Evolutionary conservation across 148 eudicot species (phyloP).

Genomic region (Rhododendron vialii): DNA sequence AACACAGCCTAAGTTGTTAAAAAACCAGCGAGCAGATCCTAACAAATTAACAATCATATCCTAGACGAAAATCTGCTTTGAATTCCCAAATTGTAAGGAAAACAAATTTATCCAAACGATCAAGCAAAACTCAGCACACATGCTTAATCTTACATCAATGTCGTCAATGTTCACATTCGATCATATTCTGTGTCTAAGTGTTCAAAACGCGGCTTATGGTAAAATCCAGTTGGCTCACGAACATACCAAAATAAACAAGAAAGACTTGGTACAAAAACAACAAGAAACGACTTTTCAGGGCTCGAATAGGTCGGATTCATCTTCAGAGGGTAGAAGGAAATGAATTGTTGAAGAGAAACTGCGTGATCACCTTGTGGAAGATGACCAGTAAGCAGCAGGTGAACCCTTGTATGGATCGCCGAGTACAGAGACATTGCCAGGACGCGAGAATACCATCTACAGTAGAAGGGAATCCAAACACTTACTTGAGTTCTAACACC

Average conservation of each 20-base stretch:
- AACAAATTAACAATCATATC: too few species aligned
- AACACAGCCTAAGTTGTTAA: background rate
- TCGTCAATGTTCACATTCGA: background rate
- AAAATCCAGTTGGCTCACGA: background rate
- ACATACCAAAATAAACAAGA: background rate
- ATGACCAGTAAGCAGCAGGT: constrained; percentile 21
- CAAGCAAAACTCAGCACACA: background rate
- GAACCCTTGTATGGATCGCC: constrained; percentile 28
- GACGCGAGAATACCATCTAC: constrained; percentile 69
- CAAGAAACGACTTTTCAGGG: background rate
- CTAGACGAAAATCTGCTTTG: too few species aligned
- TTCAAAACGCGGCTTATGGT: background rate
- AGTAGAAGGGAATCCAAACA: background rate
- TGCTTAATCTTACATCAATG: background rate
- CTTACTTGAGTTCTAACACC: background rate
- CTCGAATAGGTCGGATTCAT: background rate
- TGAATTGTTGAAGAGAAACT: background rate
- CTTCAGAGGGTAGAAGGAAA: background rate
- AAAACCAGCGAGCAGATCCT: background rate
- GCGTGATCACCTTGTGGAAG: background rate
- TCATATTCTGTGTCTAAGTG: background rate
- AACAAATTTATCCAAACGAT: background rate
- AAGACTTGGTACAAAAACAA: background rate
- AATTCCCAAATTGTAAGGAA: background rate
- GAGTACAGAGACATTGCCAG: constrained; percentile 44